Evolutionary conservation across 2,329 filamentous ascomycete species (phyloP), one percentile per base, ranked within the genome.

Genomic region (Aspergillus sp.): DNA sequence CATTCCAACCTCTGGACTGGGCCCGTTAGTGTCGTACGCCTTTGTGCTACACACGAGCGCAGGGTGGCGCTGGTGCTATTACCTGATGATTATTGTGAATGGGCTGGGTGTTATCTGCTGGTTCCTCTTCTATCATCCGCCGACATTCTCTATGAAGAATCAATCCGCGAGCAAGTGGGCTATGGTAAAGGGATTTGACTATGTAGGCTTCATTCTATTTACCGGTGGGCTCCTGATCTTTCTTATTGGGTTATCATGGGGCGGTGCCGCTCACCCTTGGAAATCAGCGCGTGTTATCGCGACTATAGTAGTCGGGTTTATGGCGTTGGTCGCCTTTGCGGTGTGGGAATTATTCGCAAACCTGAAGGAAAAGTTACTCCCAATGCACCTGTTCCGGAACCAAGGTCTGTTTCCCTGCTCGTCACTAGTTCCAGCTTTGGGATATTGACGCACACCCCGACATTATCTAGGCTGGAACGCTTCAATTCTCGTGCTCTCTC

Each of bases 131-230:
- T 46, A 46, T 22, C 22, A 46, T 13, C 44, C 44, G 12, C 44
- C 44, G 5, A 27, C 20, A 15, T 46, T 27, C 44, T 8, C 11
- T 4, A 24, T 7, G 22, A 12, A 15, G 5, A 24, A 46, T 27
- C 12, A 44, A 8, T 19, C 12, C 41, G 9, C 13, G 20, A 27
- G 20, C 13, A 24, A 15, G 12, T 46, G 20, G 22, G n/a, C 17
- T 12, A 27, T 46, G 20, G 12, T 46, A 6, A 19, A 20, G n/a
- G 41, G 12, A 12, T 20, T 44, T 19, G 44, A 46, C 6, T 46
- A 15, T 58, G 55, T 78, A 40, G 80, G 80, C 30, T 75, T 80
- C 51, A 63, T 76, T 37, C 68, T 82, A 1, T 80, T 75, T 63
- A 62, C 74, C 12, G 64, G 68, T 13, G 79, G 79, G 22, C 71